Conservation (phyloP, 805 yeast species). For the Ascoidea asiatica region DNA sequence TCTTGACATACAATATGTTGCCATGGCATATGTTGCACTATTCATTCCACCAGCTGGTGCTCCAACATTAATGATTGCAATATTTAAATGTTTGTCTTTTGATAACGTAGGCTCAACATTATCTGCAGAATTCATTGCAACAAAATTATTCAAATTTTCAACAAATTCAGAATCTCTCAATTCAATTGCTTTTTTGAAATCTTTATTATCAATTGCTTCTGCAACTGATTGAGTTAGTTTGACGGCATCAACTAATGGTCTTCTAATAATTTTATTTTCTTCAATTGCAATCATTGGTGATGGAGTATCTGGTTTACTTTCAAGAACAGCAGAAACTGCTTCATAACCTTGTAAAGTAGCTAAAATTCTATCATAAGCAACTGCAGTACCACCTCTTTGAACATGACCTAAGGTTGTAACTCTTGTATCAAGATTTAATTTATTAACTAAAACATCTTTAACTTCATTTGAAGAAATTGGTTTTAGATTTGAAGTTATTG, state of each 20-base stretch:
- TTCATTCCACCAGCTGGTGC: slow-evolving; percentile 98
- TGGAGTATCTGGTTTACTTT: slow-evolving; percentile 78
- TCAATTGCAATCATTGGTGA: slow-evolving; percentile 87
- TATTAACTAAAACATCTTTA: slow-evolving; percentile 62
- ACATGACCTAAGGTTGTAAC: slow-evolving; percentile 95
- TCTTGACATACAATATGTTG: slow-evolving; percentile 71
- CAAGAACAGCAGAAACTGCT: slow-evolving; percentile 87
- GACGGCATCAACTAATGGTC: slow-evolving; percentile 84
- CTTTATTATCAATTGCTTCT: slow-evolving; percentile 61
- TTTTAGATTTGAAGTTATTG: slow-evolving; percentile 66
- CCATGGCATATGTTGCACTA: slow-evolving; percentile 83
- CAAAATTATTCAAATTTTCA: slow-evolving; percentile 64
- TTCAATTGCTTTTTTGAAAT: slow-evolving; percentile 77
- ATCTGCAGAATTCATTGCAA: slow-evolving; percentile 55
- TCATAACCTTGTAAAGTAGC: slow-evolving; percentile 97
- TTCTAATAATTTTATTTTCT: slow-evolving; percentile 78
- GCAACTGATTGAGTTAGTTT: slow-evolving; percentile 82
- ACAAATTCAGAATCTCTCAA: slow-evolving; percentile 81
- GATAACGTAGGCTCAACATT: slow-evolving; percentile 47
- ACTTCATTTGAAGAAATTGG: slow-evolving; percentile 77
- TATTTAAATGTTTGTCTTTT: slow-evolving; percentile 43
- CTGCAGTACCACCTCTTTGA: slow-evolving; percentile 98
- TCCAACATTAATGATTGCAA: slow-evolving; percentile 86
- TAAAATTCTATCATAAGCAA: slow-evolving; percentile 80
- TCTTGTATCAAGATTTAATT: slow-evolving; percentile 82